These are phyloP conservation scores for Ascochyta pisi DNA, from an alignment of 2,329 filamentous ascomycete species.

Conservation along the genomic window DNA sequence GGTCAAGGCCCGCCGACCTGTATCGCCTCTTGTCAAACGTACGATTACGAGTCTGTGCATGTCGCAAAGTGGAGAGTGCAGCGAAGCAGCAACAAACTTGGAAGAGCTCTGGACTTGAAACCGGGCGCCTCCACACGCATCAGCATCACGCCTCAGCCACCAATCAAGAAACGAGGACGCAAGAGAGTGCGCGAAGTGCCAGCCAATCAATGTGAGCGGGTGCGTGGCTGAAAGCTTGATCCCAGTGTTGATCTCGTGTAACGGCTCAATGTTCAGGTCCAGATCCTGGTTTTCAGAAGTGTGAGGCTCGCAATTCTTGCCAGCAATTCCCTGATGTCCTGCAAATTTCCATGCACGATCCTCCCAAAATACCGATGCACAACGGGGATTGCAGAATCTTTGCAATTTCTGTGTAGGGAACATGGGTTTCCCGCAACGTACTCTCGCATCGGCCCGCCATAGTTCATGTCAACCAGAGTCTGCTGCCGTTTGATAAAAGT, in stretches of 20 bases:
- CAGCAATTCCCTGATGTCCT: slow-evolving; percentile 15
- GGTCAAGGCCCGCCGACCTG: slow-evolving; percentile 20
- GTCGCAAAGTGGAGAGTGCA: slow-evolving; percentile 29
- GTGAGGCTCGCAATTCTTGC: slow-evolving; percentile 15
- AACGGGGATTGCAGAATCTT: slow-evolving; percentile 18
- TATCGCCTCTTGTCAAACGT: slow-evolving; percentile 22
- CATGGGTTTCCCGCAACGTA: not conserved
- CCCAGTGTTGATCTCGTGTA: slow-evolving; percentile 36
- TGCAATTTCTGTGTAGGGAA: slow-evolving; percentile 13
- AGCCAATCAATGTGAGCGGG: slow-evolving; percentile 34
- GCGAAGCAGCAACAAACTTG: slow-evolving; percentile 46
- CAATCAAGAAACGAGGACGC: slow-evolving; percentile 34
- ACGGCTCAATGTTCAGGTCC: slow-evolving; percentile 34
- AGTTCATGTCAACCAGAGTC: slow-evolving; percentile 4
- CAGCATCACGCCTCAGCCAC: slow-evolving; percentile 26
- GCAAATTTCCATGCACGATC: slow-evolving; percentile 18
- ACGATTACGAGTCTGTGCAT: slow-evolving; percentile 29
- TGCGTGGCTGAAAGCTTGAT: slow-evolving; percentile 33
- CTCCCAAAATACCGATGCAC: slow-evolving; percentile 7
- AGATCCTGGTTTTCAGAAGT: slow-evolving; percentile 17
- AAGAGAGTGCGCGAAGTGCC: slow-evolving; percentile 13
- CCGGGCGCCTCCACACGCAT: slow-evolving; percentile 27
- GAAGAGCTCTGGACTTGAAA: slow-evolving; percentile 44
- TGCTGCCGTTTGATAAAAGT: not conserved
- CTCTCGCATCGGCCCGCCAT: slow-evolving; percentile 16